Evolutionary conservation across 495 filamentous ascomycete genomes (phyloP).

Genomic region (Hypoxylon lienhwacheense): DNA sequence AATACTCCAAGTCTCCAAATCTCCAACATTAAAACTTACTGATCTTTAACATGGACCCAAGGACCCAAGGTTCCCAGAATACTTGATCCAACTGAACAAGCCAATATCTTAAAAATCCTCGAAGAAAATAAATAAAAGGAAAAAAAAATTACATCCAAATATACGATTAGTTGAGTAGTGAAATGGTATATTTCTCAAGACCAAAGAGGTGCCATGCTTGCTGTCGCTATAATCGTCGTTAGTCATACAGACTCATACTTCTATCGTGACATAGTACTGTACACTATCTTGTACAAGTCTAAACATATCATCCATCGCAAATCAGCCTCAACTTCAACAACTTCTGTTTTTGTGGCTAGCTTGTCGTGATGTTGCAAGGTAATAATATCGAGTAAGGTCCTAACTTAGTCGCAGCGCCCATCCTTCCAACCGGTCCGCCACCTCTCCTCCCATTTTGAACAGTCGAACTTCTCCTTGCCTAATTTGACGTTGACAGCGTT

Average conservation of each 20-base stretch:
- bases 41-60: too few species aligned
- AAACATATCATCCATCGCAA: not conserved
- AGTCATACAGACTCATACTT: conserved; percentile 12
- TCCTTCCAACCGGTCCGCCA: conserved; percentile 95
- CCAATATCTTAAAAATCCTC: too few species aligned
- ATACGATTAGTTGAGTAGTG: conserved; percentile 25
- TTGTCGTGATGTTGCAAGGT: not conserved
- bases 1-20: not conserved
- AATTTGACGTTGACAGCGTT: conserved; percentile 96
- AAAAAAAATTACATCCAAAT: conserved; percentile 9
- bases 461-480: conserved; percentile 91
- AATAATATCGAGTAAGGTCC: not conserved
- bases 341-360: not conserved
- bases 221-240: too few species aligned
- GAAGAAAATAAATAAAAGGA: too few species aligned
- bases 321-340: not conserved
- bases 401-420: conserved; percentile 59
- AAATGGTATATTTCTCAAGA: conserved; percentile 16
- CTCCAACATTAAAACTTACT: conserved; percentile 9
- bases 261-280: conserved; percentile 20
- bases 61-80: not conserved
- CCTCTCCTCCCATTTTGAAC: conserved; percentile 85
- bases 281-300: conserved; percentile 14
- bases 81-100: not conserved
- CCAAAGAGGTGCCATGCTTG: conserved; percentile 11